phyloP scores from a whole-genome alignment of 2,329 filamentous ascomycete genomes.

The Diaporthe citriasiana region DNA sequence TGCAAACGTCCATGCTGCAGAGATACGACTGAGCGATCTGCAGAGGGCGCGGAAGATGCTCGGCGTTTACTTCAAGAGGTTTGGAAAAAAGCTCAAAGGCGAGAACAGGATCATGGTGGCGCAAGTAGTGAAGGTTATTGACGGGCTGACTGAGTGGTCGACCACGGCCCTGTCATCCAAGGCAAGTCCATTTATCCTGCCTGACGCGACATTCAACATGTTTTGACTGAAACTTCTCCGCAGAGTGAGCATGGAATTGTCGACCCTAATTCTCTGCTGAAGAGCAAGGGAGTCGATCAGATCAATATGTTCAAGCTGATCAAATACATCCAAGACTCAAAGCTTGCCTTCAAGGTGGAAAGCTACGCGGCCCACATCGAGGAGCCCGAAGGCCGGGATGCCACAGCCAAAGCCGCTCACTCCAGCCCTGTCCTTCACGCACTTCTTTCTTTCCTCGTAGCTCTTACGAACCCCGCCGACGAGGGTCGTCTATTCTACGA shows the following conservation, averaged over 20 bases:
- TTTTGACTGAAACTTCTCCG: slow-evolving; percentile 3
- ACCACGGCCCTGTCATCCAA: slow-evolving; percentile 64
- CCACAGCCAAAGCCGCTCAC: slow-evolving; percentile 70
- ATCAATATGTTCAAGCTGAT: slow-evolving; percentile 94
- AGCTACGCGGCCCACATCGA: slow-evolving; percentile 80
- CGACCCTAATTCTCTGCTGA: slow-evolving; percentile 79
- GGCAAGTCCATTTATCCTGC: slow-evolving; percentile 51
- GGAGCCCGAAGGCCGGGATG: slow-evolving; percentile 54
- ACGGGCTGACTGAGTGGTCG: slow-evolving; percentile 81
- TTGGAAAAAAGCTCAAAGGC: slow-evolving; percentile 89
- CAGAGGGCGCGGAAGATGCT: slow-evolving; percentile 81
- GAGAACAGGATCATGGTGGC: slow-evolving; percentile 93
- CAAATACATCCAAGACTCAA: slow-evolving; percentile 90
- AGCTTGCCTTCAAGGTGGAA: slow-evolving; percentile 94
- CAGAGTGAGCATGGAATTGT: slow-evolving; percentile 75
- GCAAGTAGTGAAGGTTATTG: slow-evolving; percentile 86
- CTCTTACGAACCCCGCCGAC: slow-evolving; percentile 87
- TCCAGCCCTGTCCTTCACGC: slow-evolving; percentile 68
- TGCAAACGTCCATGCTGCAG: slow-evolving; percentile 85
- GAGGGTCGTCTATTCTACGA: slow-evolving; percentile 78
- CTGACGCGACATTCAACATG: not conserved
- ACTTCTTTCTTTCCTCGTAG: slow-evolving; percentile 76
- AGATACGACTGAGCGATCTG: slow-evolving; percentile 81
- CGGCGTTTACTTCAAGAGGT: slow-evolving; percentile 85
- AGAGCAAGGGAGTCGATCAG: slow-evolving; percentile 90